phyloP scores from a whole-genome alignment of 108 stramenopile species.

The Nitzschia palea region DNA sequence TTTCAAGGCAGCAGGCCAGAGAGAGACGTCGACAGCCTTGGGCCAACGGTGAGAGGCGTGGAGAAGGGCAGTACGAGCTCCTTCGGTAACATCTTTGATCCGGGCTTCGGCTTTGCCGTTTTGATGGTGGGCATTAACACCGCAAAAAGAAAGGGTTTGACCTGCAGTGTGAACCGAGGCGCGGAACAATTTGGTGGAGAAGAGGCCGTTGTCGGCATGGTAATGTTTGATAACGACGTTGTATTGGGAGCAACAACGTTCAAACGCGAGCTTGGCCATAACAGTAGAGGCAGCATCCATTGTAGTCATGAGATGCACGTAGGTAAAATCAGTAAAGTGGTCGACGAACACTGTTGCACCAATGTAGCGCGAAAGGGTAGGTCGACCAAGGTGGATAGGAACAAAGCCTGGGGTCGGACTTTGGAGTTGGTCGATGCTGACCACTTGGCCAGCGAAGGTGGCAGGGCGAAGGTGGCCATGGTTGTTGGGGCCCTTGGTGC shows the following conservation, averaged over 20 bases:
- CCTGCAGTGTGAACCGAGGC: background rate
- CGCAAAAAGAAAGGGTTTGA: slow-evolving; percentile 40
- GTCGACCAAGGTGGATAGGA: slow-evolving; percentile 36
- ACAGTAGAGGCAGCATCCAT: slow-evolving; percentile 30
- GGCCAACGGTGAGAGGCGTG: slow-evolving; percentile 50
- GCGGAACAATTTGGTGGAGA: slow-evolving; percentile 23
- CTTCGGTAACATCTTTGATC: slow-evolving; percentile 31
- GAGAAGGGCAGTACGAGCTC: slow-evolving; percentile 45
- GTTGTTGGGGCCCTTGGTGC: background rate
- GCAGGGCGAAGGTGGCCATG: background rate
- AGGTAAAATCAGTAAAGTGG: slow-evolving; percentile 22
- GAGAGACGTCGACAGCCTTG: slow-evolving; percentile 25
- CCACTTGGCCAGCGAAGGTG: slow-evolving; percentile 26
- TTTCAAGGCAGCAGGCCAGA: slow-evolving; percentile 43
- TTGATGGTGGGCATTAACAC: slow-evolving; percentile 49
- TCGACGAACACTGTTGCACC: slow-evolving; percentile 41
- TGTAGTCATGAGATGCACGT: slow-evolving; percentile 34
- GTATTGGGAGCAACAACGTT: slow-evolving; percentile 4
- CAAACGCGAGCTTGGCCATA: slow-evolving; percentile 39
- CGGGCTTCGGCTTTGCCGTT: slow-evolving; percentile 51
- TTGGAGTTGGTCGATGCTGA: slow-evolving; percentile 41
- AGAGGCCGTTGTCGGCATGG: slow-evolving; percentile 28
- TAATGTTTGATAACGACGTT: slow-evolving; percentile 29
- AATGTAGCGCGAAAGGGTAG: slow-evolving; percentile 28
- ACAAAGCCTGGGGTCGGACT: slow-evolving; percentile 41